phyloP scores from a whole-genome alignment of 1,139 yeast species.

The Saccharomyces hybrid region DNA sequence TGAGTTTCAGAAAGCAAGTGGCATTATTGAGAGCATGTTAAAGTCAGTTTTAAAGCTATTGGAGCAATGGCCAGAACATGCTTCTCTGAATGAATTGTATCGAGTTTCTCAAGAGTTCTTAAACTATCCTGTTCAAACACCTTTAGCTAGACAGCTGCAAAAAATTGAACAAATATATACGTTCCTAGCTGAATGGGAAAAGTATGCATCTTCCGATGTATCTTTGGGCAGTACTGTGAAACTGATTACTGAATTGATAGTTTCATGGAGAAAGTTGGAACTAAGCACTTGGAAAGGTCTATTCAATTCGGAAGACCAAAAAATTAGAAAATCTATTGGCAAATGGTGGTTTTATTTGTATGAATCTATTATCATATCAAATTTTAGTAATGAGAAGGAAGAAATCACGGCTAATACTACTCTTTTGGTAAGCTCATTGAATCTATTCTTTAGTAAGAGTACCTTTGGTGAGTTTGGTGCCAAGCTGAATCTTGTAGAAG shows the following conservation, averaged over 20 bases:
- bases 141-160: slow-evolving; percentile 70
- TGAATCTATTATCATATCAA: slow-evolving; percentile 50
- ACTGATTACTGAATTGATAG: slow-evolving; percentile 58
- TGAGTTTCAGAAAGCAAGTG: slow-evolving; percentile 57
- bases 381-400: slow-evolving; percentile 22
- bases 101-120: slow-evolving; percentile 65
- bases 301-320: slow-evolving; percentile 57
- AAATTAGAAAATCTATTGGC: slow-evolving; percentile 48
- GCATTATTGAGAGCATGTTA: slow-evolving; percentile 43
- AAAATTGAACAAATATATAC: slow-evolving; percentile 84
- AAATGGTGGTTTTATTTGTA: slow-evolving; percentile 90
- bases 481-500: slow-evolving; percentile 51
- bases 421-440: slow-evolving; percentile 59
- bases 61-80: slow-evolving; percentile 90
- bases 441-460: slow-evolving; percentile 67
- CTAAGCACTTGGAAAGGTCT: slow-evolving; percentile 77
- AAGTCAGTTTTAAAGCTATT: slow-evolving; percentile 44
- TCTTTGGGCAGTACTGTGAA: slow-evolving; percentile 52
- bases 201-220: slow-evolving; percentile 76
- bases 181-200: slow-evolving; percentile 84
- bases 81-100: slow-evolving; percentile 63
- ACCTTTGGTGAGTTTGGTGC: slow-evolving; percentile 62
- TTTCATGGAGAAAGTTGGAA: slow-evolving; percentile 86
- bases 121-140: slow-evolving; percentile 53
- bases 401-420: slow-evolving; percentile 32